Conservation (phyloP, 495 filamentous ascomycete species). For the Hypoxylon intermedium region DNA sequence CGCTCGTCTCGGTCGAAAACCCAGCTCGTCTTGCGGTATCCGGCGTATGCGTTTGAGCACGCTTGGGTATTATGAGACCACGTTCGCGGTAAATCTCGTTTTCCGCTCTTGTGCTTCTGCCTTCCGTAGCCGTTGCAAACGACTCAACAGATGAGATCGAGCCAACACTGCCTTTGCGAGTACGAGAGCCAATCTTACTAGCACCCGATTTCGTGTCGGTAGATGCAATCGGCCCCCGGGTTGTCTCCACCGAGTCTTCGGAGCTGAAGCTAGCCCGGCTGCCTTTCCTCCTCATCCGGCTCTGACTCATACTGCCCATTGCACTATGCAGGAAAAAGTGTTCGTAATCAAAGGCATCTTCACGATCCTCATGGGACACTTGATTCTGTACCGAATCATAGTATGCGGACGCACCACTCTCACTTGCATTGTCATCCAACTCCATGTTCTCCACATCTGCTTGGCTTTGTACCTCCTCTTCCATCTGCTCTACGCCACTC, state of each 20-base stretch:
- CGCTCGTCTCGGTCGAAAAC: constrained; percentile 44
- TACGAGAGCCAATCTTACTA: constrained; percentile 43
- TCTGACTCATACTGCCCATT: constrained; percentile 70
- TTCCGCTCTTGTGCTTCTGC: constrained; percentile 44
- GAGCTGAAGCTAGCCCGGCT: constrained; percentile 68
- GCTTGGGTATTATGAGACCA: constrained; percentile 33
- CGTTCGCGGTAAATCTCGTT: constrained; percentile 32
- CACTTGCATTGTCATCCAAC: constrained; percentile 48
- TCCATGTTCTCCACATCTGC: constrained; percentile 27
- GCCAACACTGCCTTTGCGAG: constrained; percentile 66
- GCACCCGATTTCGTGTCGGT: constrained; percentile 24
- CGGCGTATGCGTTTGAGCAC: constrained; percentile 41
- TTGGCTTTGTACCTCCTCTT: constrained; percentile 3
- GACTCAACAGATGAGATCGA: constrained; percentile 80
- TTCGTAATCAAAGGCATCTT: constrained; percentile 97
- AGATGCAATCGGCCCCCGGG: constrained; percentile 56
- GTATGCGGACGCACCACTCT: constrained; percentile 63
- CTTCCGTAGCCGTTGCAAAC: constrained; percentile 85
- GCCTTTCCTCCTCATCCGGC: constrained; percentile 52
- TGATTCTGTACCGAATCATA: constrained; percentile 61
- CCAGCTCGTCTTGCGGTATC: constrained; percentile 42
- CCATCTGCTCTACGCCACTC: constrained; percentile 19
- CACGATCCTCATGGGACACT: constrained; percentile 85
- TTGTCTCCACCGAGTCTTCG: constrained; percentile 77
- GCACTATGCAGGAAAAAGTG: constrained; percentile 92